phyloP scores from a whole-genome alignment of 129 eudicot genomes.

The Tanacetum coccineum region DNA sequence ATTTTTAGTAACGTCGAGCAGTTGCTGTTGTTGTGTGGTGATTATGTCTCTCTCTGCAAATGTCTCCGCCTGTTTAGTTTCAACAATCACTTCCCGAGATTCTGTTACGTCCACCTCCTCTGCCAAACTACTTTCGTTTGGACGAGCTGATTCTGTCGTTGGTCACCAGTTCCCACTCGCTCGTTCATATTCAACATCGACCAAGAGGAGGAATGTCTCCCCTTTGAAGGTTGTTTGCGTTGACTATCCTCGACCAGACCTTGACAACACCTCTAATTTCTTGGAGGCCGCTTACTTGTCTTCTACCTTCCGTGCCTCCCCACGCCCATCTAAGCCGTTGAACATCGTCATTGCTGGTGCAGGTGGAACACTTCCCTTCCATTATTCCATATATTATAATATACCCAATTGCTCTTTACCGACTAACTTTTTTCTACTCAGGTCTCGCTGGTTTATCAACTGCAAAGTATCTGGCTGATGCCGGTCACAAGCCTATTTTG shows the following conservation, averaged over 20 bases:
- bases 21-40: no score
- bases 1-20: neutral
- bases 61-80: conserved; percentile 43
- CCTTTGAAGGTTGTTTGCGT: conserved; percentile 74
- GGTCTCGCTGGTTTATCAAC: conserved; percentile 97
- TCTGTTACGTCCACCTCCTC: conserved; percentile 15
- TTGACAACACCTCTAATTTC: conserved; percentile 75
- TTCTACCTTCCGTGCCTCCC: conserved; percentile 56
- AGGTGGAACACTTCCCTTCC: conserved; percentile 39
- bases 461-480: conserved; percentile 96
- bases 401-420: neutral
- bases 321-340: conserved; percentile 79
- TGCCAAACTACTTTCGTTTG: conserved; percentile 29
- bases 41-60: conserved; percentile 61
- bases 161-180: conserved; percentile 30
- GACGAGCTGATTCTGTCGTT: conserved; percentile 37
- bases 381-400: neutral
- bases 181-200: conserved; percentile 14
- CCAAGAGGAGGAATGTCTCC: conserved; percentile 30
- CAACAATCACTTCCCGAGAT: conserved; percentile 29
- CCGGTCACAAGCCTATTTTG: conserved; percentile 89
- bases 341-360: conserved; percentile 91
- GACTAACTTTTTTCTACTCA: conserved; percentile 33
- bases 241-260: conserved; percentile 96
- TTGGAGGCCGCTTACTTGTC: conserved; percentile 92